Evolutionary conservation across 2,329 filamentous ascomycete genomes (phyloP).

Genomic region (Pestalotiopsis sp.): DNA sequence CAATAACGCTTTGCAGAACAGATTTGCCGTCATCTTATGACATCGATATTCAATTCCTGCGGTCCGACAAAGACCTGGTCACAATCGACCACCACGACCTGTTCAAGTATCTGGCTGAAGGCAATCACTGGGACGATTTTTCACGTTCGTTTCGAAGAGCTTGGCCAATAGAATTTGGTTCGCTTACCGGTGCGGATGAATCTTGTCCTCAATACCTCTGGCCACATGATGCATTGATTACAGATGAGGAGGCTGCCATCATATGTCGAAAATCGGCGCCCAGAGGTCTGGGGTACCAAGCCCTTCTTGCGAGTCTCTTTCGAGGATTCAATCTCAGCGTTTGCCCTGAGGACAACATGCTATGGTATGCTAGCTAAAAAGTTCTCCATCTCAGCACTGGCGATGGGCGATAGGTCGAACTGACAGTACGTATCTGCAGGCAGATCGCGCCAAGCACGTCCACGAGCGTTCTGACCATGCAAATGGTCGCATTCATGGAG

Average conservation of each 20-base stretch:
- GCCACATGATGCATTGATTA: not conserved
- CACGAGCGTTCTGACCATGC: conserved; percentile 15
- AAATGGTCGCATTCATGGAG: conserved; percentile 17
- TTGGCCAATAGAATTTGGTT: not conserved
- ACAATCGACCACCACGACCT: not conserved
- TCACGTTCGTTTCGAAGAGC: not conserved
- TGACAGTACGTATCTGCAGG: conserved; percentile 6
- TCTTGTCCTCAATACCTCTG: not conserved
- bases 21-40: not conserved
- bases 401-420: not conserved
- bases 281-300: not conserved
- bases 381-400: not conserved
- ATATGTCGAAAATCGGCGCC: conserved; percentile 13
- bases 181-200: not conserved
- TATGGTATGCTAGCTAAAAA: conserved; percentile 12
- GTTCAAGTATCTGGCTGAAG: not conserved
- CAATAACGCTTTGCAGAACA: not conserved
- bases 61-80: not conserved
- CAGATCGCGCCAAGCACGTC: conserved; percentile 16
- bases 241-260: conserved; percentile 1
- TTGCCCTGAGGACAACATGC: conserved; percentile 14
- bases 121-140: not conserved
- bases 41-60: not conserved
- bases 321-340: conserved; percentile 1
- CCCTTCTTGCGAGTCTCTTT: conserved; percentile 3